Evolutionary conservation across 345 rosid genomes (phyloP).

Genomic region (Kernera saxatilis): DNA sequence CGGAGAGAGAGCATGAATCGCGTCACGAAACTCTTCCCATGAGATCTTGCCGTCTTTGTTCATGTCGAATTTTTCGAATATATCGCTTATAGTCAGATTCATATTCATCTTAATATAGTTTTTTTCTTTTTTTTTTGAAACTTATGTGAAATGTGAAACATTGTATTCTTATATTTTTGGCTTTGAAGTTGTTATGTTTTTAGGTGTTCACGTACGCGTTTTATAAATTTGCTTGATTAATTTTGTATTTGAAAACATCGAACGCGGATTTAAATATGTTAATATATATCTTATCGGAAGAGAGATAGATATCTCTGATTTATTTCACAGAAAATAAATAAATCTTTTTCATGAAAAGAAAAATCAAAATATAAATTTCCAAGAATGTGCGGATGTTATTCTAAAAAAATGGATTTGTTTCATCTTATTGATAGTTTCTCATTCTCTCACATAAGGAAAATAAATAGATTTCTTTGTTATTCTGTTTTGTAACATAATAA

Average conservation of each 20-base stretch:
- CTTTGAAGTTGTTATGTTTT: neutral
- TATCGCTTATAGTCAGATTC: conserved; percentile 18
- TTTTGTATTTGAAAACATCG: neutral
- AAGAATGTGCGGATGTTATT: neutral
- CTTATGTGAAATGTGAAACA: neutral
- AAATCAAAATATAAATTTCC: neutral
- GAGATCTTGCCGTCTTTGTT: conserved; percentile 87
- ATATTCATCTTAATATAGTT: neutral
- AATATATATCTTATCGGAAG: neutral
- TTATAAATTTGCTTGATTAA: neutral
- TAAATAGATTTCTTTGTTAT: too few relatives aligned
- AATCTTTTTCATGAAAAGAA: neutral
- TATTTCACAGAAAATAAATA: neutral
- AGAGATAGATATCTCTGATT: neutral
- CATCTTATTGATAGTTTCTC: neutral
- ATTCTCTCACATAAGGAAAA: neutral
- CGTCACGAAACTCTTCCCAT: conserved; percentile 47
- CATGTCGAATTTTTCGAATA: conserved; percentile 65
- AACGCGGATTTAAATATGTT: neutral
- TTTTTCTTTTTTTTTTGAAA: neutral
- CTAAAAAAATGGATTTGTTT: neutral
- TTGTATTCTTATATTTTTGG: neutral
- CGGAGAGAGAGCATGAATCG: conserved; percentile 37
- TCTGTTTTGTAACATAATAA: neutral
- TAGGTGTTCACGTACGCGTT: neutral